A percentile compares a stretch with the other conserved stretches of the same genome.
Evolutionary conservation across 208 protist species (phyloP).

Genomic region (Naegleria gruberi): DNA sequence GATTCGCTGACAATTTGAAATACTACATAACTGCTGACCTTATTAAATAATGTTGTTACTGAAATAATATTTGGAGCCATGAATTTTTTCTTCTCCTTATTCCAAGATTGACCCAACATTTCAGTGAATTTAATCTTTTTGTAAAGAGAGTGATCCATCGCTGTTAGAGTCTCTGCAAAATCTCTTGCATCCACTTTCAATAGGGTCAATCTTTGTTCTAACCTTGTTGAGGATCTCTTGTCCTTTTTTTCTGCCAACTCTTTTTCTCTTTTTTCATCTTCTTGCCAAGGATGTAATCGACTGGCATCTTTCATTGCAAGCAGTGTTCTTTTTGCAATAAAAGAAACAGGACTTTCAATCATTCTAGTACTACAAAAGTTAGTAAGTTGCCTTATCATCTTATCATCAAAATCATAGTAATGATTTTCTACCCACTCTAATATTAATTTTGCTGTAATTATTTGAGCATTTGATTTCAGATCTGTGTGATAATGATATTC

Average conservation of each 20-base stretch:
- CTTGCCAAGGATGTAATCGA: not conserved
- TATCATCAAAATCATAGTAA: slow-evolving; percentile 16
- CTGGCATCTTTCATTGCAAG: not conserved
- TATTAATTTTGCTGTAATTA: not conserved
- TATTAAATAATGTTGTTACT: not conserved
- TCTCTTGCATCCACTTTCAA: not conserved
- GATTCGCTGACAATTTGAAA: not conserved
- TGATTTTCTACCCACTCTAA: not conserved
- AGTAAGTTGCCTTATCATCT: not conserved
- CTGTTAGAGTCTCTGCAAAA: not conserved
- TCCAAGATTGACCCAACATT: not conserved
- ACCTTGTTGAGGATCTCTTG: not conserved
- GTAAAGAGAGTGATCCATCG: not conserved
- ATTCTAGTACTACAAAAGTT: not conserved
- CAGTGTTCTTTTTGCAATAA: not conserved
- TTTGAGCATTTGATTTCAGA: not conserved
- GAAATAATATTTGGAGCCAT: slow-evolving; percentile 13
- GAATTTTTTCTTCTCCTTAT: slow-evolving; percentile 13
- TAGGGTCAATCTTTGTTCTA: not conserved
- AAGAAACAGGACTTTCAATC: not conserved
- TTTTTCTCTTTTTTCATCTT: not conserved
- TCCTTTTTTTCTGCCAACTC: not conserved
- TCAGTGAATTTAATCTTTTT: not conserved
- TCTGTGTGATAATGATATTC: not conserved
- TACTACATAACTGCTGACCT: not conserved